Conservation (phyloP, 2,329 filamentous ascomycete genomes). For the Botrytis fabae region DNA sequence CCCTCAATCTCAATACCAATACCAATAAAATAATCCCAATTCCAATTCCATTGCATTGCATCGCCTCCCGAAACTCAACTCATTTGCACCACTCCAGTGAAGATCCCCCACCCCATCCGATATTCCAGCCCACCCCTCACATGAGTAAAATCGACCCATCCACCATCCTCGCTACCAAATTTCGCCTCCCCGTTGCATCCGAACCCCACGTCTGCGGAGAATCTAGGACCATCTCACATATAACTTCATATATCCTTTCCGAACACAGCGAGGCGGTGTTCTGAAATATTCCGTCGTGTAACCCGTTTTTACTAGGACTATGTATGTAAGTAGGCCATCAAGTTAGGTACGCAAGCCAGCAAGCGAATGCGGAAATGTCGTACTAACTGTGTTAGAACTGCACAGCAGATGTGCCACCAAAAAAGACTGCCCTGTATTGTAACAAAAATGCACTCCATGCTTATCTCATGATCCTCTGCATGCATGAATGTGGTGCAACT, state of each 20-base stretch:
- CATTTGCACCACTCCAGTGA: neutral
- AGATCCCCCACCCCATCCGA: neutral
- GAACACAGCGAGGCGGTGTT: neutral
- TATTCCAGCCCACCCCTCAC: neutral
- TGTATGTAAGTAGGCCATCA: neutral
- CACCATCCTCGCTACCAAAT: conserved; percentile 2
- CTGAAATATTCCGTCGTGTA: neutral
- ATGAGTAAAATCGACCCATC: neutral
- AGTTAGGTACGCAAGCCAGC: neutral
- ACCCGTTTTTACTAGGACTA: neutral
- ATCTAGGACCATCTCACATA: neutral
- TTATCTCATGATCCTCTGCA: conserved; percentile 4
- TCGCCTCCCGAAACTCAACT: neutral
- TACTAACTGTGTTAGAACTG: conserved; percentile 13
- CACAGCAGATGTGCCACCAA: conserved; percentile 8
- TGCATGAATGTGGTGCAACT: neutral
- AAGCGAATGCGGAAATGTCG: conserved; percentile 11
- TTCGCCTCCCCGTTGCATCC: neutral
- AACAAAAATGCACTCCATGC: neutral
- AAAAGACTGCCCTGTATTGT: neutral
- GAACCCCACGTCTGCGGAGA: neutral
- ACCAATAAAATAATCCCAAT: neutral
- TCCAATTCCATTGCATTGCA: neutral
- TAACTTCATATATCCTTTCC: neutral
- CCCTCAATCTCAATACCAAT: no score